Base-by-base conservation (phyloP, 1,284 basidiomycete species). In the Cryptococcus maquisensis region DNA sequence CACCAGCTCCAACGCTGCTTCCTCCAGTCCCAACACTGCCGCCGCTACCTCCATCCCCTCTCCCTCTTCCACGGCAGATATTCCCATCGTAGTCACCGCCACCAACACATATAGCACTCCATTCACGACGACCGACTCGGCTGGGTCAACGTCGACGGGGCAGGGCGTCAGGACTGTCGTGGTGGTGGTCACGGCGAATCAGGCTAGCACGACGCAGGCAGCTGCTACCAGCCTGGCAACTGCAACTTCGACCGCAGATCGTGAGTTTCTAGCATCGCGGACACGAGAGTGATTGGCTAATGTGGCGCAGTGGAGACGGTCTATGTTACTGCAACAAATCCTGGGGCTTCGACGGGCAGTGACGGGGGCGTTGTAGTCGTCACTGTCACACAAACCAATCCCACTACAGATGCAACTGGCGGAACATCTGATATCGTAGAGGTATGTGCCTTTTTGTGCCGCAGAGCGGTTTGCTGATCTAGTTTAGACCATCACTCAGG, bases 311-410 rank as follows among this genome's bases (percentile, higher is more conserved):
- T 59, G 47, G 57, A 51, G 18, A 51, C 60, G 18, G 61, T 63
- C 5, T 60, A 58, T 3, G 50, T 63, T 15, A 63, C 61, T n/a
- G 61, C 55, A 6, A 63, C 61, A 13, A 52, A 63, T 43, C 48
- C 61, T 3, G 59, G 48, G 13, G 61, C 58, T 8, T 53, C 53
- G 3, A 51, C 55, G 21, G 61, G 56, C 9, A 57, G 51, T 37
- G 49, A 60, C 36, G 61, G 61, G 12, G 61, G 61, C 3, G 23
- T 60, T 5, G 61, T 63, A 2, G 44, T 63, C 4, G 61, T 63
- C 23, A 57, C 55, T 13, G 47, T 63, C 13, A 63, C 61, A 3
- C 43, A 55, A 28, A 57, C 57, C 15, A 44, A 41, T 13, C n/a
- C 40, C 13, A 56, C 54, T 3, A 62, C 49, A 1, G 51, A 62